phyloP scores from a whole-genome alignment of 768 basidiomycete species.

The Suillus spraguei region DNA sequence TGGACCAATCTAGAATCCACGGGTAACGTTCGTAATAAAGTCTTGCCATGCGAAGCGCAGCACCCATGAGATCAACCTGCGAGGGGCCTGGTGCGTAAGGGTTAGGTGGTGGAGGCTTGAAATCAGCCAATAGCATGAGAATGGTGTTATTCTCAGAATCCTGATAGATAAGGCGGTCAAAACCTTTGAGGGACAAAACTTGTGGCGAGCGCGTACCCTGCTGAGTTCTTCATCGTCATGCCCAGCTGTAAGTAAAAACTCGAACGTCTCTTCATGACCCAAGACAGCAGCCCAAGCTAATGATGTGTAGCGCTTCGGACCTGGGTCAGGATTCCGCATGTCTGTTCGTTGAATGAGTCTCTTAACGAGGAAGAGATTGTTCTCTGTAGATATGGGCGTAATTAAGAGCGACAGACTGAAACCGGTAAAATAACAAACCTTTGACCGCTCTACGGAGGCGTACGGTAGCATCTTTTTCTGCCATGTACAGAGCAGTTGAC shows the following conservation, averaged over 20 bases:
- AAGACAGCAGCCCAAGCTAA: conserved; percentile 90
- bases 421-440: conserved; percentile 42
- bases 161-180: conserved; percentile 43
- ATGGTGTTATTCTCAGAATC: conserved; percentile 93
- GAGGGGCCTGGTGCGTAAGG: conserved; percentile 49
- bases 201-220: conserved; percentile 56
- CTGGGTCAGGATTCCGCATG: conserved; percentile 88
- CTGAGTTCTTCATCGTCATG: conserved; percentile 95
- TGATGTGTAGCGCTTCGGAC: conserved; percentile 76
- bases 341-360: conserved; percentile 85
- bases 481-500: conserved; percentile 50
- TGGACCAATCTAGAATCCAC: conserved; percentile 91
- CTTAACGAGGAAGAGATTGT: conserved; percentile 92
- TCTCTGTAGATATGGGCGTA: conserved; percentile 57
- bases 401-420: neutral
- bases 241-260: conserved; percentile 81
- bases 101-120: conserved; percentile 54
- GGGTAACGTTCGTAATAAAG: conserved; percentile 87
- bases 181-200: conserved; percentile 11
- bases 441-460: conserved; percentile 81
- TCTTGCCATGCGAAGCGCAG: conserved; percentile 83
- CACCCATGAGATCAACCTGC: conserved; percentile 66
- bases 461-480: conserved; percentile 78
- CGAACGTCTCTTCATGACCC: conserved; percentile 91
- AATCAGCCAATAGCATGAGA: conserved; percentile 89